phyloP scores from a whole-genome alignment of 129 eudicot genomes.

The Artemisia argyi region DNA sequence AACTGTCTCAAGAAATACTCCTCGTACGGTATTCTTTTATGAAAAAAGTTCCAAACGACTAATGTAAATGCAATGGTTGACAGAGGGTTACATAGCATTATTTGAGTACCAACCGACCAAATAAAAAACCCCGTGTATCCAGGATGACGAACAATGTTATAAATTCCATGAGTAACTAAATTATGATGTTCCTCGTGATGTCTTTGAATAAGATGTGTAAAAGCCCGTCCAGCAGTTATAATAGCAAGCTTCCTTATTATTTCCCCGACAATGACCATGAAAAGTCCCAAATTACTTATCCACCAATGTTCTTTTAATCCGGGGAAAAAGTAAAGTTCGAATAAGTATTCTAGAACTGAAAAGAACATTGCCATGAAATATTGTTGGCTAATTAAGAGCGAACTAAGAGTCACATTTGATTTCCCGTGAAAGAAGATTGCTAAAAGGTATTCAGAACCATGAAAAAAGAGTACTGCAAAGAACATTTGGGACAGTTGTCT shows the following conservation, averaged over 20 bases:
- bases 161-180: slow-evolving; percentile 77
- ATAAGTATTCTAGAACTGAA: slow-evolving; percentile 66
- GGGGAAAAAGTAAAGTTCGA: slow-evolving; percentile 77
- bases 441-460: slow-evolving; percentile 69
- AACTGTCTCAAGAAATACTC: slow-evolving; percentile 83
- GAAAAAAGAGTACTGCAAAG: slow-evolving; percentile 68
- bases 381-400: slow-evolving; percentile 76
- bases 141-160: slow-evolving; percentile 78
- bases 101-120: slow-evolving; percentile 91
- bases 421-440: slow-evolving; percentile 72
- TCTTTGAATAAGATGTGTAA: slow-evolving; percentile 81
- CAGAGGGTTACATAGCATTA: slow-evolving; percentile 88
- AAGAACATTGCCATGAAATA: slow-evolving; percentile 74
- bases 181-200: slow-evolving; percentile 74
- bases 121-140: slow-evolving; percentile 89
- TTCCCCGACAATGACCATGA: slow-evolving; percentile 83
- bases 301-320: slow-evolving; percentile 66
- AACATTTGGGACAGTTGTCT: slow-evolving; percentile 70
- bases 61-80: slow-evolving; percentile 56
- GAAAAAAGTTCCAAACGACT: slow-evolving; percentile 82
- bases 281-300: slow-evolving; percentile 76
- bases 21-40: slow-evolving; percentile 77
- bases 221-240: slow-evolving; percentile 90
- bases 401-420: slow-evolving; percentile 62
- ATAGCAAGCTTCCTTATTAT: slow-evolving; percentile 77